A percentile compares a stretch with the other conserved stretches of the same genome.
Evolutionary conservation across 176 grass and related monocot genomes (phyloP).

Genomic region (Lolium rigidum): DNA sequence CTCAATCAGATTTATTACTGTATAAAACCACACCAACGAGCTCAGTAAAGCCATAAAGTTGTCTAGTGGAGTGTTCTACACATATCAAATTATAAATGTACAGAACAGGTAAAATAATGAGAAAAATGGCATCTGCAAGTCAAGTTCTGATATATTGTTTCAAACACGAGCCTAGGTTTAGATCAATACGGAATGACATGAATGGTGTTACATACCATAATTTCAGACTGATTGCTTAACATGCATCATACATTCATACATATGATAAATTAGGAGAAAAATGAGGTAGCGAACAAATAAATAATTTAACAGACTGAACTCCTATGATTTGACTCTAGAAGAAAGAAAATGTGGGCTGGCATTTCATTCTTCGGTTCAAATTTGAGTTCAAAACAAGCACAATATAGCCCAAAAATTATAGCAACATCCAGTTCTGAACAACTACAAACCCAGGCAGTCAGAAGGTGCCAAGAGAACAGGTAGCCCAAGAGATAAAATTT

Average conservation of each 20-base stretch:
- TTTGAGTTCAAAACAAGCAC: constrained; percentile 19
- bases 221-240: neutral
- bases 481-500: neutral
- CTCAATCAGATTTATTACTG: neutral
- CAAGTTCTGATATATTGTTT: neutral
- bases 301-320: neutral
- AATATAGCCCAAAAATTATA: neutral
- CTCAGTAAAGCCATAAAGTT: constrained; percentile 17
- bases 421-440: constrained; percentile 1
- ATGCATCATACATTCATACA: constrained; percentile 23
- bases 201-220: constrained; percentile 4
- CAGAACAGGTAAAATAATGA: constrained; percentile 6
- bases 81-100: constrained; percentile 3
- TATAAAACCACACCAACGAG: constrained; percentile 31
- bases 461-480: constrained; percentile 16
- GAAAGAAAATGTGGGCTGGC: constrained; percentile 17
- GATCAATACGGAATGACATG: neutral
- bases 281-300: neutral
- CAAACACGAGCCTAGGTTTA: neutral
- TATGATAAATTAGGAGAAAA: constrained; percentile 20
- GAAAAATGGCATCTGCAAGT: neutral
- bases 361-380: constrained; percentile 7
- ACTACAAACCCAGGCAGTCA: neutral
- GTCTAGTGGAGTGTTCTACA: neutral
- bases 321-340: neutral